phyloP scores from a whole-genome alignment of 2,329 filamentous ascomycete genomes.

The Cephalotrichum gorgonifer region DNA sequence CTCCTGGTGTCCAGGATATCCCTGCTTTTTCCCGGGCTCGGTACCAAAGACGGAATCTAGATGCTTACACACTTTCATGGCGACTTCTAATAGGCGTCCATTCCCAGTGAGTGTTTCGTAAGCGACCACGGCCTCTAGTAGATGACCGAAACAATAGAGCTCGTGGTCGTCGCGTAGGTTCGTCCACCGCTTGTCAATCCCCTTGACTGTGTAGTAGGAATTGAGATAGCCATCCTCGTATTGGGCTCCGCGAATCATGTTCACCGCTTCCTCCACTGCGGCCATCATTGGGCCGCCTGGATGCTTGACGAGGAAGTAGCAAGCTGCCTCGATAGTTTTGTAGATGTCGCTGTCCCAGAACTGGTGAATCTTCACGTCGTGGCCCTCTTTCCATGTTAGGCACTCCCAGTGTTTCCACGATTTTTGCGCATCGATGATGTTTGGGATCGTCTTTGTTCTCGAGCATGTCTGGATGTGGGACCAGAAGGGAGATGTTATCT shows the following conservation, averaged over 20 bases:
- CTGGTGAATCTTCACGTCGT: too few species aligned
- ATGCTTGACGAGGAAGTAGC: slow-evolving; percentile 37
- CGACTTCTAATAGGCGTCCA: slow-evolving; percentile 36
- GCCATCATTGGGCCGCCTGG: slow-evolving; percentile 33
- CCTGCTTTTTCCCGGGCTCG: slow-evolving; percentile 35
- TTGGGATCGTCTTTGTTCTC: too few species aligned
- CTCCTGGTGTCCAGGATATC: slow-evolving; percentile 46
- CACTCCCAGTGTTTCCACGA: too few species aligned
- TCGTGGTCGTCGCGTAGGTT: slow-evolving; percentile 54
- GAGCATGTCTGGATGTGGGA: too few species aligned
- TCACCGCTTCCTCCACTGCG: slow-evolving; percentile 44
- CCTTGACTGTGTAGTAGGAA: slow-evolving; percentile 50
- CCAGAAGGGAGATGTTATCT: too few species aligned
- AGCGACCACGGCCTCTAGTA: slow-evolving; percentile 50
- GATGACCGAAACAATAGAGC: slow-evolving; percentile 48
- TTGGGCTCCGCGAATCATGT: slow-evolving; percentile 46
- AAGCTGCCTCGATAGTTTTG: slow-evolving; percentile 54
- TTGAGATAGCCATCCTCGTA: slow-evolving; percentile 53
- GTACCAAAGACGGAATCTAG: slow-evolving; percentile 42
- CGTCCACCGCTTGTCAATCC: slow-evolving; percentile 42
- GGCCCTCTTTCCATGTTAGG: too few species aligned
- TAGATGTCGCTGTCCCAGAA: slow-evolving; percentile 47
- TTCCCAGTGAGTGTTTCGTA: slow-evolving; percentile 43
- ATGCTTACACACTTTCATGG: slow-evolving; percentile 43
- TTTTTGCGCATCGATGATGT: too few species aligned